Conservation (phyloP, 2,329 filamentous ascomycete genomes). For the Xenoacremonium recifei region DNA sequence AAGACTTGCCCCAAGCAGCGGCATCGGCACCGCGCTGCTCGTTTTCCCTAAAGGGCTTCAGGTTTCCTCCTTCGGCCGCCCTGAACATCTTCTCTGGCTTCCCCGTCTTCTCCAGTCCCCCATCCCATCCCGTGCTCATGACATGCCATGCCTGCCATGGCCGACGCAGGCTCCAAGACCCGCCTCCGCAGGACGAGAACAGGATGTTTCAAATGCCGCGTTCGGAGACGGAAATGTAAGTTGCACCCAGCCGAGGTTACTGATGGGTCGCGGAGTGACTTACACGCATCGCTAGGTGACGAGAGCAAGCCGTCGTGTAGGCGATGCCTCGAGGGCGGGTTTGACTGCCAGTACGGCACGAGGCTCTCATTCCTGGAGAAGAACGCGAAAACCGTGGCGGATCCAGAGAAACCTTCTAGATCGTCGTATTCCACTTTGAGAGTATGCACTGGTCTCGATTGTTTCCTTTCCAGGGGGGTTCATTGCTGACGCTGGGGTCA, state of each 20-base stretch:
- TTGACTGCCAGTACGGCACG: slow-evolving; percentile 48
- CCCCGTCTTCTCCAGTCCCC: slow-evolving; percentile 3
- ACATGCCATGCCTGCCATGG: too few species aligned
- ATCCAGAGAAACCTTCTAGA: slow-evolving; percentile 12
- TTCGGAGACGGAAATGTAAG: slow-evolving; percentile 48
- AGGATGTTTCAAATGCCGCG: slow-evolving; percentile 48
- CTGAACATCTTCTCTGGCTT: slow-evolving; percentile 3
- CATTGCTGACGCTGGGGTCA: slow-evolving; percentile 1
- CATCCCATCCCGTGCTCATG: too few species aligned
- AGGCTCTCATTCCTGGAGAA: slow-evolving; percentile 47
- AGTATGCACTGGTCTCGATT: slow-evolving; percentile 7
- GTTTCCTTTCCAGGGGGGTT: background rate
- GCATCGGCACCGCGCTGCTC: slow-evolving; percentile 5
- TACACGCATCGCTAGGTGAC: slow-evolving; percentile 38
- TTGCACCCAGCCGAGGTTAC: background rate
- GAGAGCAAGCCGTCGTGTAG: slow-evolving; percentile 49
- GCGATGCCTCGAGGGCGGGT: slow-evolving; percentile 44
- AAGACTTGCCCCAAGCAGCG: slow-evolving; percentile 14
- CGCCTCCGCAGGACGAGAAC: slow-evolving; percentile 36
- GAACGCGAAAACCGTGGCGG: slow-evolving; percentile 41
- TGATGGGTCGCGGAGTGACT: slow-evolving; percentile 1
- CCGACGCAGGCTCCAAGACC: slow-evolving; percentile 18
- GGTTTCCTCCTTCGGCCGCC: slow-evolving; percentile 17
- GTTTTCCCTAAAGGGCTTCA: slow-evolving; percentile 15
- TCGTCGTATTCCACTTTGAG: slow-evolving; percentile 21